Evolutionary conservation across 768 basidiomycete genomes (phyloP).

Genomic region (Russula sp.): DNA sequence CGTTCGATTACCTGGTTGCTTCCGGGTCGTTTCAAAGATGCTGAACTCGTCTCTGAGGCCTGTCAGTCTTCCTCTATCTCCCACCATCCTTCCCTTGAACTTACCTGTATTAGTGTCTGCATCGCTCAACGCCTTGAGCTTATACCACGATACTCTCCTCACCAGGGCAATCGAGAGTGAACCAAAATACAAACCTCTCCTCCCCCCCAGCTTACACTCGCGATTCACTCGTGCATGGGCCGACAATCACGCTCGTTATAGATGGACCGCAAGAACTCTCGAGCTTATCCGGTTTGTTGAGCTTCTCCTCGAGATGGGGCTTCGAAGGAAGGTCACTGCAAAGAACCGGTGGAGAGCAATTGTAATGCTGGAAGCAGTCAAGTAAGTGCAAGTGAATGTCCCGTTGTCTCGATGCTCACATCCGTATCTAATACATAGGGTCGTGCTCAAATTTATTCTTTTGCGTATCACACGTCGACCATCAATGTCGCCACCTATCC

Average conservation of each 20-base stretch:
- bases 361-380: constrained; percentile 71
- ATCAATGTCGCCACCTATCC: constrained; percentile 68
- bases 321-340: constrained; percentile 62
- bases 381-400: constrained; percentile 47
- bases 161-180: constrained; percentile 55
- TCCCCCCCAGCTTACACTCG: constrained; percentile 72
- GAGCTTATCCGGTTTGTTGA: constrained; percentile 77
- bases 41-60: constrained; percentile 91
- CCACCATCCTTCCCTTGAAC: constrained; percentile 9
- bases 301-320: constrained; percentile 84
- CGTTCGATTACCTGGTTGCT: constrained; percentile 92
- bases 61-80: constrained; percentile 49
- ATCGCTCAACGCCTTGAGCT: constrained; percentile 77
- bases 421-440: constrained; percentile 41
- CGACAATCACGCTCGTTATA: constrained; percentile 62
- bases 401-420: constrained; percentile 11
- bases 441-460: constrained; percentile 63
- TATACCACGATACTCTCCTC: constrained; percentile 95
- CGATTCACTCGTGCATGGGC: constrained; percentile 90
- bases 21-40: constrained; percentile 95
- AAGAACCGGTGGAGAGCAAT: constrained; percentile 71
- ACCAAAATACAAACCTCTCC: constrained; percentile 66
- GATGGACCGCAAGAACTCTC: constrained; percentile 69
- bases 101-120: constrained; percentile 60
- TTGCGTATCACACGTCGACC: constrained; percentile 74